Base-by-base conservation (phyloP, 2,329 filamentous ascomycete species). In the Penicillium oxalicum region DNA sequence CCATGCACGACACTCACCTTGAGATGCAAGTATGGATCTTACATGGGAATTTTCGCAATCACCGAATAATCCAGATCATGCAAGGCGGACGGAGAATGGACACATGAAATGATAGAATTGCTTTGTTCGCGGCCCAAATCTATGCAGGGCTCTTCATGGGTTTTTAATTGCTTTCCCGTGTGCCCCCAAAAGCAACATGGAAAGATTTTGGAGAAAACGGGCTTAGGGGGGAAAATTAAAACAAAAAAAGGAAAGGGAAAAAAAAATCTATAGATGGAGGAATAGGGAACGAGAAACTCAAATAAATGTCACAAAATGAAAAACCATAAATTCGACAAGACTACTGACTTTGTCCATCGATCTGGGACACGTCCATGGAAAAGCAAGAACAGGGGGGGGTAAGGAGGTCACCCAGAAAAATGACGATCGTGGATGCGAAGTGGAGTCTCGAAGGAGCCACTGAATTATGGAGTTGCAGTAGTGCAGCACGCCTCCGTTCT, bases 371-470 rank as follows among this genome's bases (percentile, higher is more conserved):
- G 52, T 57, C 58, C 58, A 61, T 61, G 57, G 58, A 55, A 58
- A 59, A 57, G 57, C 39, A 61, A 58, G 58, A 61, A 61, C 58
- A 58, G 57, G 57, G 58, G 53, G 57, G 56, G 56, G 42, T 52
- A 48, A 40, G 56, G 54, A 55, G 49, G 42, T 52, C 51, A 40
- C 48, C 51, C 58, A 54, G 49, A 59, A 61, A 60, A 61, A 60
- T 61, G 58, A 60, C 57, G 58, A 61, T 61, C 58, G 57, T 58
- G 56, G 56, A 47, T 45, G 28, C 39, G 41, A 45, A 48, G 55
- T 60, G 58, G 57, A 36, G 53, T 58, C 48, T 34, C 9, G 13
- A 9, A 39, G 54, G 55, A 49, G 48, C 56, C 57, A 58, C 56
- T 32, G 57, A 55, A 56, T 53, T 57, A 57, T 49, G 44, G 44